A percentile compares a stretch with the other conserved stretches of the same genome.
phyloP scores from a whole-genome alignment of 345 rosid species.

The Fremontodendron californicum region DNA sequence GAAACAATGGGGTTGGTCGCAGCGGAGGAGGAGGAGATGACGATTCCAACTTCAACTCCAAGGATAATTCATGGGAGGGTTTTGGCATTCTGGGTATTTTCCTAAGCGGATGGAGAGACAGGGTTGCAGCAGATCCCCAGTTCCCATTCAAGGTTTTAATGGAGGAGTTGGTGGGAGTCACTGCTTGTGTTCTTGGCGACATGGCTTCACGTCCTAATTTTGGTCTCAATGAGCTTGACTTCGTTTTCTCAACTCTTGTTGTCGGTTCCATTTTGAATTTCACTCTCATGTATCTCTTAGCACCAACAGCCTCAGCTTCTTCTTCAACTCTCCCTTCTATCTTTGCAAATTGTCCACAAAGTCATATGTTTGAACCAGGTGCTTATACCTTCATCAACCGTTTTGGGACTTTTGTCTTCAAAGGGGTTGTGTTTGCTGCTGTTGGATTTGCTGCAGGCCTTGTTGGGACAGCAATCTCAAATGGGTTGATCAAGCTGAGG shows the following conservation, averaged over 20 bases:
- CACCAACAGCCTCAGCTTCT: constrained; percentile 55
- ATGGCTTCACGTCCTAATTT: constrained; percentile 98
- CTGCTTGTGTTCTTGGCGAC: constrained; percentile 82
- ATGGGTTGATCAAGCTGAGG: constrained; percentile 75
- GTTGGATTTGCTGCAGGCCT: constrained; percentile 95
- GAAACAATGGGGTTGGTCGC: constrained; percentile 31
- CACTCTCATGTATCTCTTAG: constrained; percentile 85
- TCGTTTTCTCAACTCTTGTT: constrained; percentile 81
- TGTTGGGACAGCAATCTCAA: constrained; percentile 77
- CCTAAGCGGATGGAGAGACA: constrained; percentile 76
- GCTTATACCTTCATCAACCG: constrained; percentile 47
- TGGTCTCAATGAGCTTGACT: constrained; percentile 92
- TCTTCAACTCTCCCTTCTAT: constrained; percentile 56
- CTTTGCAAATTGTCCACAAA: constrained; percentile 67
- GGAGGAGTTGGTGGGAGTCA: constrained; percentile 93
- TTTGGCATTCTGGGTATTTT: constrained; percentile 66
- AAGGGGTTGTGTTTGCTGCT: constrained; percentile 75
- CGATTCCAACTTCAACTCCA: constrained; percentile 4
- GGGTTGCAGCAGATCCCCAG: constrained; percentile 94
- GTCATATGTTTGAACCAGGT: constrained; percentile 93
- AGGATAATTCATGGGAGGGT: constrained; percentile 28
- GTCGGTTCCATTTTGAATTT: constrained; percentile 90
- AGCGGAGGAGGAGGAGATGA: constrained; percentile 25
- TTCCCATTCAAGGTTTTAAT: constrained; percentile 91
- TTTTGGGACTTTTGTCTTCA: constrained; percentile 75